These are phyloP conservation scores for Dothistroma pini DNA, from an alignment of 2,329 filamentous ascomycete genomes.

Conservation along the genomic window DNA sequence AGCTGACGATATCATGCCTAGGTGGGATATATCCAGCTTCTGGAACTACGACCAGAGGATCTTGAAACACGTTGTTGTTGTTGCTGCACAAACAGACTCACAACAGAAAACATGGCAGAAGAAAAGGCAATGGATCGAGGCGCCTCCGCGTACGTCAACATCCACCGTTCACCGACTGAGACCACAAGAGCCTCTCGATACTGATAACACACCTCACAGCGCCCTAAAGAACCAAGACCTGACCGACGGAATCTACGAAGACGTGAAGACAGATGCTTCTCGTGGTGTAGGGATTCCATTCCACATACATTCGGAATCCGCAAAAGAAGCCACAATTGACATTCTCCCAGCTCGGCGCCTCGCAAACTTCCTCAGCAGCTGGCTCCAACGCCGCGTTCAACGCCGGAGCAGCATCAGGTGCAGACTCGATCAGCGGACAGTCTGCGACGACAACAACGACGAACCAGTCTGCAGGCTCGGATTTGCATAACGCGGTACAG, in stretches of 20 bases:
- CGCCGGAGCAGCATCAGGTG: neutral
- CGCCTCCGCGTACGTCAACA: neutral
- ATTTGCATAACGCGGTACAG: neutral
- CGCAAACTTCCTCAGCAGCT: neutral
- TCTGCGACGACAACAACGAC: neutral
- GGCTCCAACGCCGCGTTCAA: neutral
- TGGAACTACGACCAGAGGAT: too few relatives aligned
- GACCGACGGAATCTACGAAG: conserved; percentile 1
- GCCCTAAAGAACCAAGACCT: conserved; percentile 3
- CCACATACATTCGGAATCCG: neutral
- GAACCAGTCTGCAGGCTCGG: neutral
- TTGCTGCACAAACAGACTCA: neutral
- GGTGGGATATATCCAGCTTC: too few relatives aligned
- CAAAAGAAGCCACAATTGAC: neutral
- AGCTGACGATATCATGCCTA: neutral
- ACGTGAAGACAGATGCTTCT: neutral
- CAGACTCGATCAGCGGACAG: neutral
- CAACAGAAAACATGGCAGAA: neutral
- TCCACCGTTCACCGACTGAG: neutral
- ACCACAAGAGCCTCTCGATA: neutral
- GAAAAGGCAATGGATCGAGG: neutral
- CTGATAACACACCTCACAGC: neutral
- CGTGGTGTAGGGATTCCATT: neutral
- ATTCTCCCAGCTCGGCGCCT: neutral
- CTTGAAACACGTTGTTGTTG: too few relatives aligned